Percentiles rank a stretch among this genome's conserved stretches.
phyloP scores from a whole-genome alignment of 805 yeast species.

The Wickerhamomyces sydowiorum region DNA sequence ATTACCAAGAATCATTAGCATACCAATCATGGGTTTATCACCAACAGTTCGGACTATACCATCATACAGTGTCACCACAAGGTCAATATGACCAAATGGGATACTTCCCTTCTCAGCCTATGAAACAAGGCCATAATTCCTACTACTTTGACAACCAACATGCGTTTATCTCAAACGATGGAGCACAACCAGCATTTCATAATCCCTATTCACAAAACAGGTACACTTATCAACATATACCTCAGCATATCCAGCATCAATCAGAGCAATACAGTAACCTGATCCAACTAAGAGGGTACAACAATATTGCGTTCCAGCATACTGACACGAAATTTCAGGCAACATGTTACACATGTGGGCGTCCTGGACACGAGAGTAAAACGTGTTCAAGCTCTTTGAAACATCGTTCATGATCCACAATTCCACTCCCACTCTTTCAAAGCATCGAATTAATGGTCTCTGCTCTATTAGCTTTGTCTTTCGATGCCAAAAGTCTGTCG shows the following conservation, averaged over 20 bases:
- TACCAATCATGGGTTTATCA: background rate
- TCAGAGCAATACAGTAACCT: background rate
- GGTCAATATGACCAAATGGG: background rate
- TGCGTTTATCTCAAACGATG: background rate
- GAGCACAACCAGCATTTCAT: background rate
- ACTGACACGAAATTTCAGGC: background rate
- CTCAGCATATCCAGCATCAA: background rate
- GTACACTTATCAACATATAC: background rate
- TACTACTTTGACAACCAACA: background rate
- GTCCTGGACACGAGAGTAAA: conserved; percentile 11
- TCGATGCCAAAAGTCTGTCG: no score
- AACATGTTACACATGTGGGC: conserved; percentile 12
- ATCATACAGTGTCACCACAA: background rate
- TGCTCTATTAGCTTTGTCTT: no score
- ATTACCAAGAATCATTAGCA: background rate
- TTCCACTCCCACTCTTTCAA: no score
- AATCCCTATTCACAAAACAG: background rate
- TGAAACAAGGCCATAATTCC: background rate
- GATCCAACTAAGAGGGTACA: background rate
- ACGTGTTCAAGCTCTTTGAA: conserved; percentile 4
- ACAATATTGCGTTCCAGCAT: background rate
- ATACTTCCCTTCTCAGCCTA: background rate
- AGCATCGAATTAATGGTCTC: no score
- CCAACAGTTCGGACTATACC: background rate
- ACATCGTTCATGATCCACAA: no score